These are phyloP conservation scores for Lecanicillium sp. DNA, from an alignment of 2,329 filamentous ascomycete genomes.

Conservation along the genomic window DNA sequence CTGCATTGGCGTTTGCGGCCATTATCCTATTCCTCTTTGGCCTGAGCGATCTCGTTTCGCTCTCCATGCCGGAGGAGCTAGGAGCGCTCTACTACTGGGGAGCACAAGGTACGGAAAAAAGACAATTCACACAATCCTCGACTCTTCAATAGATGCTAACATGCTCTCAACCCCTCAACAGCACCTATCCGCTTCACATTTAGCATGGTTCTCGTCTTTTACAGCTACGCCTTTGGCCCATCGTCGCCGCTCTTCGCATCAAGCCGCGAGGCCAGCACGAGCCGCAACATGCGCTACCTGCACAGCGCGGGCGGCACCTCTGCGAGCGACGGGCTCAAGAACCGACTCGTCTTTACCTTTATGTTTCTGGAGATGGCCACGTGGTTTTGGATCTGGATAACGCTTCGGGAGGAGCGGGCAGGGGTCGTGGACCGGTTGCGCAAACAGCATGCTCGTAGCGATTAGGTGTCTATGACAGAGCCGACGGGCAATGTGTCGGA, in stretches of 20 bases:
- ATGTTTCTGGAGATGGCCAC: constrained; percentile 73
- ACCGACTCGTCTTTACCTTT: constrained; percentile 77
- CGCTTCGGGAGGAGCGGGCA: constrained; percentile 55
- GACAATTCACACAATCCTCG: constrained; percentile 5
- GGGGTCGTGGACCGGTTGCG: constrained; percentile 31
- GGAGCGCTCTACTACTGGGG: constrained; percentile 56
- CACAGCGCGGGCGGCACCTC: constrained; percentile 26
- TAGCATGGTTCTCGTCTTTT: constrained; percentile 52
- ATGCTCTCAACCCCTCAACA: constrained; percentile 12
- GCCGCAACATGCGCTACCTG: constrained; percentile 25
- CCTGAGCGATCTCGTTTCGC: constrained; percentile 54
- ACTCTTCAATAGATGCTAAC: constrained; percentile 5
- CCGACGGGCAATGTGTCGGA: no score
- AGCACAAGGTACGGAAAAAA: constrained; percentile 46
- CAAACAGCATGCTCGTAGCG: constrained; percentile 15
- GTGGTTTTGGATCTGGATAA: constrained; percentile 82
- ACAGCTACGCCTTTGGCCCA: constrained; percentile 53
- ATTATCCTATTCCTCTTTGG: constrained; percentile 55
- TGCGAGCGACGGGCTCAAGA: constrained; percentile 66
- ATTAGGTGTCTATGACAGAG: constrained; percentile 1
- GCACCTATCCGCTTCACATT: constrained; percentile 58
- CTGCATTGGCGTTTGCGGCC: constrained; percentile 67
- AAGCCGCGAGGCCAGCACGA: constrained; percentile 12
- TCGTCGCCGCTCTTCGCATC: constrained; percentile 38
- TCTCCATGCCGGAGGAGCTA: constrained; percentile 62